These are phyloP conservation scores for Bocquillonia castaneifolia DNA, from an alignment of 441 rosid species.

Conservation along the genomic window DNA sequence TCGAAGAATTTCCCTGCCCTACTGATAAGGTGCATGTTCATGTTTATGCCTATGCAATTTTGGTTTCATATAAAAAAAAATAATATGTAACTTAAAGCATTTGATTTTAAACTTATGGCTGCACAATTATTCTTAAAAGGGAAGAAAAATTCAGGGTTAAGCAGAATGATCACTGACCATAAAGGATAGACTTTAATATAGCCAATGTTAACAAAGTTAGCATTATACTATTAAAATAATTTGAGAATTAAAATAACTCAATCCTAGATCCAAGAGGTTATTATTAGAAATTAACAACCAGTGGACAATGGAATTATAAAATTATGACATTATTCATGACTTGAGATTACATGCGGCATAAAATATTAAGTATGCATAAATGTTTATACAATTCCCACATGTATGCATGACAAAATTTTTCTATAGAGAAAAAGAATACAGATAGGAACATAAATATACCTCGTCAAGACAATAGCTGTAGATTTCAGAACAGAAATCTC, in stretches of 20 bases:
- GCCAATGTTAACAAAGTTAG: neutral
- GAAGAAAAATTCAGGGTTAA: neutral
- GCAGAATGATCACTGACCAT: neutral
- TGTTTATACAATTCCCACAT: too few relatives aligned
- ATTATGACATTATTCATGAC: neutral
- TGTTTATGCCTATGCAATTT: neutral
- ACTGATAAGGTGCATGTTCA: neutral
- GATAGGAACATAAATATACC: conserved; percentile 33
- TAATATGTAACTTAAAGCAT: neutral
- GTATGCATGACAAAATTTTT: neutral
- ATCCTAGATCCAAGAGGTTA: neutral
- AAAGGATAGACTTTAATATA: neutral
- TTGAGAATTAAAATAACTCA: neutral
- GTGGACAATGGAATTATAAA: neutral
- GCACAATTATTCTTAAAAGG: neutral
- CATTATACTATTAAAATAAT: neutral
- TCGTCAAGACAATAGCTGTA: conserved; percentile 47
- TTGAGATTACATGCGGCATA: neutral
- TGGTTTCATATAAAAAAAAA: neutral
- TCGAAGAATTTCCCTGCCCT: neutral
- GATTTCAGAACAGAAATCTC: conserved; percentile 55
- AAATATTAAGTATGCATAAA: neutral
- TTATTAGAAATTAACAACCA: conserved; percentile 1
- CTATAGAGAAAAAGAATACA: neutral
- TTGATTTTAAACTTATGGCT: neutral